Percentiles rank a stretch among this genome's conserved stretches.
These are phyloP conservation scores for Puccinia triticina DNA, from an alignment of 1,284 basidiomycete species.

Conservation along the genomic window DNA sequence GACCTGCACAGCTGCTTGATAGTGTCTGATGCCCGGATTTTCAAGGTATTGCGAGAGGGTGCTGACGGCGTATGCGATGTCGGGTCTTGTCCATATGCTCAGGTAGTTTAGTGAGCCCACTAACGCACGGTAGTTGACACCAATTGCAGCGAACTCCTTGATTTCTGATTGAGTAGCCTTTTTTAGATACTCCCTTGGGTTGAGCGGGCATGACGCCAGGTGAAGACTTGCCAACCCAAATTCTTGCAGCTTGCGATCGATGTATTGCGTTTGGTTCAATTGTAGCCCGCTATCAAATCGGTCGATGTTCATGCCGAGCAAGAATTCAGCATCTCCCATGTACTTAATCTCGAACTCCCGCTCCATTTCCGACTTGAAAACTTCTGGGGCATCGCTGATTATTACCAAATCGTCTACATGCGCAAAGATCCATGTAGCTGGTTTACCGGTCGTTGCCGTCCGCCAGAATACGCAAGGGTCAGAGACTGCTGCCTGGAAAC, in stretches of 20 bases:
- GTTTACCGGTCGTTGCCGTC: neutral
- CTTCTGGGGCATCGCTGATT: neutral
- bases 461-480: conserved; percentile 17
- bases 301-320: no score
- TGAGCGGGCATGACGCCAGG: neutral
- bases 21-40: no score
- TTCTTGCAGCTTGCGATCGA: neutral
- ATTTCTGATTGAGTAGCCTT: neutral
- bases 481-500: neutral
- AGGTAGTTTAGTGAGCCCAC: neutral
- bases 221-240: neutral
- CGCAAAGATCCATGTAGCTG: neutral
- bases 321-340: no score
- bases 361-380: neutral
- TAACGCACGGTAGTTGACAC: neutral
- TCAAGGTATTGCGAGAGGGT: no score
- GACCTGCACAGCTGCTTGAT: no score
- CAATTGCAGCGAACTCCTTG: neutral
- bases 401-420: conserved; percentile 12
- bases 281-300: neutral
- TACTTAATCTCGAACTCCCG: neutral
- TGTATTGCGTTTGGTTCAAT: neutral
- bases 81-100: neutral
- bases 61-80: no score
- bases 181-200: neutral